Evolutionary conservation across 345 rosid species (phyloP), one percentile per base, ranked within the genome.

Genomic region (Euphorbia lathyris): DNA sequence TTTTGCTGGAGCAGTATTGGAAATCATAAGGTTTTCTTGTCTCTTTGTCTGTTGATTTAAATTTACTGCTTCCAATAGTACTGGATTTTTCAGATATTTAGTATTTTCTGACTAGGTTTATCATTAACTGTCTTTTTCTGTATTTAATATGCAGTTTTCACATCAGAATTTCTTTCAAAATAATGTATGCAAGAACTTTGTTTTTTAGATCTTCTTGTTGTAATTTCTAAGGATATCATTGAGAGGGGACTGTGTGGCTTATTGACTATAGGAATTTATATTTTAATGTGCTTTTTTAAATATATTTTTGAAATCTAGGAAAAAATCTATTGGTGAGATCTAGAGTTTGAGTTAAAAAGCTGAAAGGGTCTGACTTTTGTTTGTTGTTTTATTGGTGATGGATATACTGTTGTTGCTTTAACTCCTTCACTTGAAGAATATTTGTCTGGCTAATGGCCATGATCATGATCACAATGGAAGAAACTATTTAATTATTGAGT

Each of bases 11-110:
- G 0, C 9, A 45, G 47, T 66, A 27, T 8, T 53, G 17, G 45
- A 51, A 62, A 57, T 67, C 29, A 38, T 26, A 10, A 25, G 50
- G 0, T 38, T 70, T 65, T 20, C 32, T 58, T 52, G 58, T 53
- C 12, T 13, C 36, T 7, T 27, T 20, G 8, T 27, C 6, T 53
- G 45, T 76, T 67, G 52, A 38, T 25, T 16, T 26, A 56, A 42
- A 57, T 68, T 52, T 57, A 13, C 52, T 7, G 63, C 20, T 68
- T 68, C 27, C 17, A 13, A 12, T 40, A 36, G 10, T 14, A 3
- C 38, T 34, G 53, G 17, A 1, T 19, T 38, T 52, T 55, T 56
- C 63, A 3, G 13, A 68, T 4, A 40, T 56, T 68, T 53, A 1
- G 23, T 20, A 22, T 53, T 38, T 40, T 64, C 22, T 27, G 47